Base-by-base conservation (phyloP, 805 yeast genomes). In the Starmerella stellata region DNA sequence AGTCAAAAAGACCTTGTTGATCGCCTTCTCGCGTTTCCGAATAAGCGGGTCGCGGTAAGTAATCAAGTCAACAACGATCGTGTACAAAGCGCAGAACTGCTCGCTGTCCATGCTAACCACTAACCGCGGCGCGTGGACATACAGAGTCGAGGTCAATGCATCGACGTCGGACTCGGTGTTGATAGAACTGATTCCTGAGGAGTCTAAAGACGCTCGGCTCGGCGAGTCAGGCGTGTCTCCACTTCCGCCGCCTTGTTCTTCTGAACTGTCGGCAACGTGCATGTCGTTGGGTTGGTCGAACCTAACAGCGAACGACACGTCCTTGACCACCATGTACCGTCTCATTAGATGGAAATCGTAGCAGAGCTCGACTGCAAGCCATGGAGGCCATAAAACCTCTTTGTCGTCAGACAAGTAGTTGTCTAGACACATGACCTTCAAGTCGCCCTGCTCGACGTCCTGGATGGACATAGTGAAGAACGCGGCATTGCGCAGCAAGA, bases 281-380 rank as follows among this genome's bases (percentile, higher is more conserved):
- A 72, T 55, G 17, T 65, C 58, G 34, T 66, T 63, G 4, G 72
- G 63, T 42, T 64, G 63, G 46, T 77, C 80, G 46, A 66, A 74
- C 1, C 76, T 64, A 17, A 78, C 52, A 52, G 72, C 67, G 19
- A 74, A 62, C 0, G 85, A 70, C 2, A 80, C 70, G 42, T 74
- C 68, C 24, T 75, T 70, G 20, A 82, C 65, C 29, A 85, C 59
- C 36, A 74, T 63, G 39, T 68, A 66, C 11, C 66, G 62, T 9
- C 59, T 51, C 42, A 72, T 57, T 2, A 65, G 50, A 0, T 66
- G 62, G 16, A 69, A 63, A 37, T 74, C 73, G 44, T 71, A 68
- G 44, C 79, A 72, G 18, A 75, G 62, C 50, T 81, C 93, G 35
- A 71, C 54, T 1, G 85, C 82, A 25, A 83, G 55, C 82, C 93